These are phyloP conservation scores for Zizania palustris DNA, from an alignment of 202 grass and related monocot species.

Conservation along the genomic window DNA sequence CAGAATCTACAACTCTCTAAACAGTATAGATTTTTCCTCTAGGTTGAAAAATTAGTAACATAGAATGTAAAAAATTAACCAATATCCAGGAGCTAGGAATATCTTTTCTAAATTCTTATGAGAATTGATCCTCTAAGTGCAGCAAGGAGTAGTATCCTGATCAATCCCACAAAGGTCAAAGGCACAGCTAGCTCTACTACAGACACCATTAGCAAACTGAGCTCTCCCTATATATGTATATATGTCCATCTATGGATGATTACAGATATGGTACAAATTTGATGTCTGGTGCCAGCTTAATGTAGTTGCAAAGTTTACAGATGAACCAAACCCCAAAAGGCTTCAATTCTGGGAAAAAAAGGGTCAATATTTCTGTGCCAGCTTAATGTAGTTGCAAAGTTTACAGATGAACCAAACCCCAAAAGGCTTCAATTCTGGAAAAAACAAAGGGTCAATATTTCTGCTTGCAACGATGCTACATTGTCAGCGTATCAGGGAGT, in stretches of 20 bases:
- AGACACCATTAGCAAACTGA: constrained; percentile 3
- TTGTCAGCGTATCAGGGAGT: constrained; percentile 86
- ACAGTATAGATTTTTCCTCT: too few relatives aligned
- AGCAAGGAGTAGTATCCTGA: too few relatives aligned
- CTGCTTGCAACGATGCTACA: constrained; percentile 40
- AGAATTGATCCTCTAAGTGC: too few relatives aligned
- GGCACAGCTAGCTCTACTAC: constrained; percentile 5
- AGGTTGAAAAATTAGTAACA: too few relatives aligned
- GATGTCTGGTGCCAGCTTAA: background rate
- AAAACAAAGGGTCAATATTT: background rate
- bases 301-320: constrained; percentile 10
- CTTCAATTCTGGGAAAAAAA: background rate
- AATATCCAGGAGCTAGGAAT: too few relatives aligned
- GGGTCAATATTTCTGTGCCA: background rate
- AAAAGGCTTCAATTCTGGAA: constrained; percentile 11
- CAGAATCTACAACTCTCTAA: too few relatives aligned
- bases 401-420: background rate
- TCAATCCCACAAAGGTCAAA: background rate
- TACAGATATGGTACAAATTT: constrained; percentile 21
- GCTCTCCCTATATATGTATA: background rate
- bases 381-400: constrained; percentile 9
- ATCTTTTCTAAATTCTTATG: too few relatives aligned
- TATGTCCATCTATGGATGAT: constrained; percentile 14
- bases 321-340: background rate
- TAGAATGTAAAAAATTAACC: too few relatives aligned